Evolutionary conservation across 1,284 basidiomycete genomes (phyloP).

Genomic region (Fomes fomentarius): DNA sequence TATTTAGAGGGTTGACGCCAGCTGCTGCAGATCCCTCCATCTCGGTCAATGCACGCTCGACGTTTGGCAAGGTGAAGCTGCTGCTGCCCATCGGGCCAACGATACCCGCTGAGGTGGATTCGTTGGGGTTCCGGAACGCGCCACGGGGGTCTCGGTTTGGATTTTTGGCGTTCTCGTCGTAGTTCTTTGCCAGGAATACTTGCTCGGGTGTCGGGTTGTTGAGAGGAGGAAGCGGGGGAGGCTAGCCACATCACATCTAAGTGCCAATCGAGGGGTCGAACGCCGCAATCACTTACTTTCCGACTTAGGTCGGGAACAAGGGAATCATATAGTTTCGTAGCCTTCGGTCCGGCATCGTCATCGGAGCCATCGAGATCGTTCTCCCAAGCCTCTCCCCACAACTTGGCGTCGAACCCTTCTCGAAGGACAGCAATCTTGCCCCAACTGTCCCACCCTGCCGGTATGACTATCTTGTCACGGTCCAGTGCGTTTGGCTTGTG

Average conservation of each 20-base stretch:
- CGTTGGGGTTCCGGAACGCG: slow-evolving; percentile 78
- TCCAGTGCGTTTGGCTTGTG: slow-evolving; percentile 92
- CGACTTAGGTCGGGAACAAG: slow-evolving; percentile 75
- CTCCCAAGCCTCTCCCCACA: slow-evolving; percentile 87
- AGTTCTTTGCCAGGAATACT: slow-evolving; percentile 84
- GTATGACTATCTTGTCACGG: slow-evolving; percentile 89
- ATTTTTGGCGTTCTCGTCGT: slow-evolving; percentile 88
- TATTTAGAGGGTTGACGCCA: slow-evolving; percentile 27
- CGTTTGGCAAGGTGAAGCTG: slow-evolving; percentile 81
- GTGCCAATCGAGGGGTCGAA: no score
- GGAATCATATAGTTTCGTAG: slow-evolving; percentile 57
- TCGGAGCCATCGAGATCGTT: slow-evolving; percentile 54
- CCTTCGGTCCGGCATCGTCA: slow-evolving; percentile 47
- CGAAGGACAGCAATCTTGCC: slow-evolving; percentile 92
- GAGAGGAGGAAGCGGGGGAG: slow-evolving; percentile 70
- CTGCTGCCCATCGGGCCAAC: slow-evolving; percentile 89
- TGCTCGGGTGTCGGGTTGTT: slow-evolving; percentile 85
- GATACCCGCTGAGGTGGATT: slow-evolving; percentile 64
- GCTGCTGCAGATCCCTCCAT: slow-evolving; percentile 66
- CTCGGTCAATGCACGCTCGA: slow-evolving; percentile 83
- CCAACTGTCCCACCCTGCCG: slow-evolving; percentile 97
- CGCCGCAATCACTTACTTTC: slow-evolving; percentile 58
- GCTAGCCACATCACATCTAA: slow-evolving; percentile 40
- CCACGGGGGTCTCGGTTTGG: slow-evolving; percentile 85
- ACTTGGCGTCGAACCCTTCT: slow-evolving; percentile 88